phyloP scores from a whole-genome alignment of 345 rosid genomes.

The Eucalyptus lansdowneana region DNA sequence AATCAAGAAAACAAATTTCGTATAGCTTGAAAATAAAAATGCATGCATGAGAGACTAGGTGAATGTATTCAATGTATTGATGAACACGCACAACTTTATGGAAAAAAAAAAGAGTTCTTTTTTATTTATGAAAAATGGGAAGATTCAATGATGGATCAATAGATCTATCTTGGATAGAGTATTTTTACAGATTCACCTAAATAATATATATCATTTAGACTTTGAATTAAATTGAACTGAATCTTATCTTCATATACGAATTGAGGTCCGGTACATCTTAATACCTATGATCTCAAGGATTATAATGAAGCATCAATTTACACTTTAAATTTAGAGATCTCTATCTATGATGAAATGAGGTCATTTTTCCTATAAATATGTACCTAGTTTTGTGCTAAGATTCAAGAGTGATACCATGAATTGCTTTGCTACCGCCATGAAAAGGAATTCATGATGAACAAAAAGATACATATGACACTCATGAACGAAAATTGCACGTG shows the following conservation, averaged over 20 bases:
- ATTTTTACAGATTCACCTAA: background rate
- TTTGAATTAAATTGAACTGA: background rate
- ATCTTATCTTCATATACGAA: background rate
- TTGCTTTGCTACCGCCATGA: background rate
- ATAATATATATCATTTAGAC: background rate
- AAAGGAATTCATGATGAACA: background rate
- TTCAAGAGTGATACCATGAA: background rate
- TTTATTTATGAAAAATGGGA: too few relatives aligned
- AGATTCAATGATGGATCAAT: background rate
- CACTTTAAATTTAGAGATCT: background rate
- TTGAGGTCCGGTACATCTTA: background rate
- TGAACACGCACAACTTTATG: background rate
- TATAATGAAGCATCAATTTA: background rate
- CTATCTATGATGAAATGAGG: background rate
- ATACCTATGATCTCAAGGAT: background rate
- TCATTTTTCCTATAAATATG: background rate
- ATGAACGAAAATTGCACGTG: background rate
- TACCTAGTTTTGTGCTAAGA: background rate
- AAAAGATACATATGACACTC: background rate
- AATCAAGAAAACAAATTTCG: too few relatives aligned
- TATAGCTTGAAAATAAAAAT: too few relatives aligned
- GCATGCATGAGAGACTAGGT: too few relatives aligned
- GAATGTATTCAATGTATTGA: too few relatives aligned
- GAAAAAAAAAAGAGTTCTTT: fast-evolving
- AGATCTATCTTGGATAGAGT: background rate